These are phyloP conservation scores for Populus hybrid DNA, from an alignment of 441 rosid species.

Conservation along the genomic window DNA sequence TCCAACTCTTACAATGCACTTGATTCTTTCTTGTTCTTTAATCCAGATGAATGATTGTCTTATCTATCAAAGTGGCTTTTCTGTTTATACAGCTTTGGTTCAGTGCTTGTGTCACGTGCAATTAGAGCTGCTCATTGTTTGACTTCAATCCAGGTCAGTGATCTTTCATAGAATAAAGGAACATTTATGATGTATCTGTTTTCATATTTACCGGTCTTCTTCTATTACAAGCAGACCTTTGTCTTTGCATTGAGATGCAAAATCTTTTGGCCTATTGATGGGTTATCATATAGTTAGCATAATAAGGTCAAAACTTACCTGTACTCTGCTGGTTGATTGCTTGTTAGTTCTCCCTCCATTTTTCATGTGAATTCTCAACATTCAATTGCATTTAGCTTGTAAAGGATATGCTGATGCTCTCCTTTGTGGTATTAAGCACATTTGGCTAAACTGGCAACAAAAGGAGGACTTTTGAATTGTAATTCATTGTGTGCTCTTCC, in stretches of 20 bases:
- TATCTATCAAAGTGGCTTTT: not conserved
- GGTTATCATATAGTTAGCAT: not conserved
- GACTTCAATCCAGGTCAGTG: slow-evolving; percentile 89
- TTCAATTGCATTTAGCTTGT: not conserved
- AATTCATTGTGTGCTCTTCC: not conserved
- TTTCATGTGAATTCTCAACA: not conserved
- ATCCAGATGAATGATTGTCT: slow-evolving; percentile 11
- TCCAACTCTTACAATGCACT: slow-evolving; percentile 4
- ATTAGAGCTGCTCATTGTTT: slow-evolving; percentile 92
- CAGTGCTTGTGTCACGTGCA: slow-evolving; percentile 75
- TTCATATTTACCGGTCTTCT: not conserved
- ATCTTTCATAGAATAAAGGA: not conserved
- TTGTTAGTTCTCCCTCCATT: not conserved
- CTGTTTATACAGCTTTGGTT: slow-evolving; percentile 57
- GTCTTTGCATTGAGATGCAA: not conserved
- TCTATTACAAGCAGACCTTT: not conserved
- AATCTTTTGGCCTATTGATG: not conserved
- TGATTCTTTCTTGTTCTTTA: slow-evolving; percentile 7
- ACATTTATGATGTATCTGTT: not conserved
- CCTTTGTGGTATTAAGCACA: not conserved
- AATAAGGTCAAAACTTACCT: not conserved
- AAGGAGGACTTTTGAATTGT: not conserved
- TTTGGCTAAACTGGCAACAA: not conserved
- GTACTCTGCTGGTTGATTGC: not conserved
- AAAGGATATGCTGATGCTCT: not conserved